Percentiles rank a stretch among this genome's conserved stretches.
Evolutionary conservation across 1,284 basidiomycete species (phyloP).

Genomic region (Boletus semigastroideus): DNA sequence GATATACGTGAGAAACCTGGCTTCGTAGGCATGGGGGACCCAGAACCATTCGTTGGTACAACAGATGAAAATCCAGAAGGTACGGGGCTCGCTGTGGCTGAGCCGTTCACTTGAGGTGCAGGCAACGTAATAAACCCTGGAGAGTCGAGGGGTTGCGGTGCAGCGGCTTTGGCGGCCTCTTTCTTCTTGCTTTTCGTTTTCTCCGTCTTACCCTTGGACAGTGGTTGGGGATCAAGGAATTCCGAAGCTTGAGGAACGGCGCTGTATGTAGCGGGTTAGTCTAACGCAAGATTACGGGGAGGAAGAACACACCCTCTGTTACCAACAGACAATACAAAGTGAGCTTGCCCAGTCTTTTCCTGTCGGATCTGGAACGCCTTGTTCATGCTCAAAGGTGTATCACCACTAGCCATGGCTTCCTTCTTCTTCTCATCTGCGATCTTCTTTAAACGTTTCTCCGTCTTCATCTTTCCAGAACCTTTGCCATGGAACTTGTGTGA

Average conservation of each 20-base stretch:
- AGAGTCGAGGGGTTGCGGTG: conserved; percentile 44
- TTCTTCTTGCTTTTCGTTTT: conserved; percentile 76
- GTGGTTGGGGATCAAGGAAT: conserved; percentile 73
- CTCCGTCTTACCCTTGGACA: conserved; percentile 73
- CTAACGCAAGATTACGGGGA: not conserved
- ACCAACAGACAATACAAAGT: conserved; percentile 91
- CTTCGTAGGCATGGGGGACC: conserved; percentile 61
- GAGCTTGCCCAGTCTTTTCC: conserved; percentile 89
- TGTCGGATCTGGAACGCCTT: conserved; percentile 88
- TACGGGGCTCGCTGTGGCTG: conserved; percentile 41
- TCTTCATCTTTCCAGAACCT: conserved; percentile 91
- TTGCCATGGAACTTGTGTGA: conserved; percentile 97
- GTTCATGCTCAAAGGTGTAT: conserved; percentile 92
- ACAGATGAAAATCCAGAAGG: conserved; percentile 39
- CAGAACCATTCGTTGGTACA: conserved; percentile 40
- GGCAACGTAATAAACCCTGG: conserved; percentile 72
- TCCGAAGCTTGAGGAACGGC: conserved; percentile 79
- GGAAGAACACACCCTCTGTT: conserved; percentile 74
- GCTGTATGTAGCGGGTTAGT: conserved; percentile 38
- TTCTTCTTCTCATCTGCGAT: conserved; percentile 93
- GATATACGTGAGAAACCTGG: conserved; percentile 78
- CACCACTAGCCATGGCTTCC: conserved; percentile 86
- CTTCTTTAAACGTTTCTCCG: conserved; percentile 90
- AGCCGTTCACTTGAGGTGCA: conserved; percentile 48
- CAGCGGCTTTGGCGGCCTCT: conserved; percentile 53